A percentile compares a stretch with the other conserved stretches of the same genome.
Conservation (phyloP, 352 stramenopile species). For the Phytophthora foliorum region DNA sequence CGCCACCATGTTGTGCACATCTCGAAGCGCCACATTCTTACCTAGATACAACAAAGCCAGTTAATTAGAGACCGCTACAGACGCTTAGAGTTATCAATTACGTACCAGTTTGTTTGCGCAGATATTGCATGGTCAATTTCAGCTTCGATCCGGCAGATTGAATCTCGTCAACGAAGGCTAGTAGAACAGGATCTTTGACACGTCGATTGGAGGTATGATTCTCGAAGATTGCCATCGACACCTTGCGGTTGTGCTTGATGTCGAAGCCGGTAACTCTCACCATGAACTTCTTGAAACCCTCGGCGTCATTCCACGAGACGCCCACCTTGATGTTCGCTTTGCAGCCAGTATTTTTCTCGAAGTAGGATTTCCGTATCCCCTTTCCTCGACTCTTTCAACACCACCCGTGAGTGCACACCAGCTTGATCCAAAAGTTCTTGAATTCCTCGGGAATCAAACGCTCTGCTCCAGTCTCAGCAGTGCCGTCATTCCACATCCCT, state of each 20-base stretch:
- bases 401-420: constrained; percentile 17
- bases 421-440: constrained; percentile 20
- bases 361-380: constrained; percentile 5
- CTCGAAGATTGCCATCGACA: constrained; percentile 1
- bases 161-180: constrained; percentile 8
- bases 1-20: constrained; percentile 16
- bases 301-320: constrained; percentile 4
- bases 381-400: constrained; percentile 7
- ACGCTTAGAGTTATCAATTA: too few relatives aligned
- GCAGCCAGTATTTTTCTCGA: constrained; percentile 9
- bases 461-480: not conserved
- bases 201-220: constrained; percentile 10
- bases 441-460: constrained; percentile 6
- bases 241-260: too few relatives aligned
- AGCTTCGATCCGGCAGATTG: not conserved
- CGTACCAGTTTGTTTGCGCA: not conserved
- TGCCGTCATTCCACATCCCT: too few relatives aligned
- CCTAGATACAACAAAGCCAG: not conserved
- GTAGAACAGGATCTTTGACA: not conserved
- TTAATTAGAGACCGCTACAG: too few relatives aligned
- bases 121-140: too few relatives aligned
- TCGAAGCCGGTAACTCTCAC: constrained; percentile 5
- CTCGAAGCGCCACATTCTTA: constrained; percentile 11
- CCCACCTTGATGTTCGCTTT: constrained; percentile 12
- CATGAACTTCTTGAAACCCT: constrained; percentile 5